A percentile compares a stretch with the other conserved stretches of the same genome.
phyloP scores from a whole-genome alignment of 208 protist genomes.

The Leishmania turanica region DNA sequence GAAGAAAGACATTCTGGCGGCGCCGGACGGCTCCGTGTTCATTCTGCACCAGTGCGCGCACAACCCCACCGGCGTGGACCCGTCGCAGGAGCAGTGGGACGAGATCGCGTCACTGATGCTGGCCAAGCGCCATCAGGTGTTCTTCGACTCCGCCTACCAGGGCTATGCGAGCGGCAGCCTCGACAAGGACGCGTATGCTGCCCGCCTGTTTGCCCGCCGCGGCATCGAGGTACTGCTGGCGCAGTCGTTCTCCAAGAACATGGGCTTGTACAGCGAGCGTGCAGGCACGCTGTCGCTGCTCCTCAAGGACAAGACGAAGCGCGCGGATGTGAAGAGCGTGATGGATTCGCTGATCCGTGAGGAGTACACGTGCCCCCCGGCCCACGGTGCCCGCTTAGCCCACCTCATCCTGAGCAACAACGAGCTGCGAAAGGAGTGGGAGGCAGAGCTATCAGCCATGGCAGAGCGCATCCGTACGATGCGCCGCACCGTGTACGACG shows the following conservation, averaged over 20 bases:
- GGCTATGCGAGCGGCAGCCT: conserved; percentile 97
- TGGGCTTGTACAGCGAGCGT: conserved; percentile 97
- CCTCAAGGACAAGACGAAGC: conserved; percentile 45
- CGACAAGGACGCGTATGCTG: conserved; percentile 92
- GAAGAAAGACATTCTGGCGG: conserved; percentile 64
- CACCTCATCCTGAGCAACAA: conserved; percentile 86
- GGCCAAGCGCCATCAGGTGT: conserved; percentile 83
- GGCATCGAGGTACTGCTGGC: conserved; percentile 88
- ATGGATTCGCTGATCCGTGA: conserved; percentile 90
- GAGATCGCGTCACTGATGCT: conserved; percentile 89
- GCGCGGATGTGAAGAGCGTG: conserved; percentile 73
- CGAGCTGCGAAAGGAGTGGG: conserved; percentile 89
- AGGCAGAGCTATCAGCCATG: conserved; percentile 91
- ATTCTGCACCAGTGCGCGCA: conserved; percentile 98
- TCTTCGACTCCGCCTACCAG: conserved; percentile 98
- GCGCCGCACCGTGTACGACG: conserved; percentile 74
- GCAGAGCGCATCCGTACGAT: conserved; percentile 81
- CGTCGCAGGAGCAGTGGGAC: conserved; percentile 95
- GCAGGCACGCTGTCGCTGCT: conserved; percentile 90
- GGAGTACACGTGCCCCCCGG: conserved; percentile 96
- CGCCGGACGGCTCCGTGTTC: conserved; percentile 91
- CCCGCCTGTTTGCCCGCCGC: conserved; percentile 70
- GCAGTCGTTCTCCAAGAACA: conserved; percentile 99
- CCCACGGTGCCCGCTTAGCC: conserved; percentile 96
- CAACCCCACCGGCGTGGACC: conserved; percentile 99